phyloP scores from a whole-genome alignment of 495 filamentous ascomycete species.

The Aspergillus baeticus region DNA sequence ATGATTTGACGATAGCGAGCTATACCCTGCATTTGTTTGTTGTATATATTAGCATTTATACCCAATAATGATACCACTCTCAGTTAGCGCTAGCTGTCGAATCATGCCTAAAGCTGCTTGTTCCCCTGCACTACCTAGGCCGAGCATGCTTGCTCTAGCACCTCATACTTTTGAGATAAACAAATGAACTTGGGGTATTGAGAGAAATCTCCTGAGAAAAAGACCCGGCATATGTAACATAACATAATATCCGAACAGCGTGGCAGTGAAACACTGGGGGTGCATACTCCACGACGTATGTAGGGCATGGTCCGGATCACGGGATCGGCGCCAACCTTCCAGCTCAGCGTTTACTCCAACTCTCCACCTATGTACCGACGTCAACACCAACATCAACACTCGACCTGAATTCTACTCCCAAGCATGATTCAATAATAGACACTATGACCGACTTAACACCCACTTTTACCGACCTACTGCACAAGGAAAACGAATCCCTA shows the following conservation, averaged over 20 bases:
- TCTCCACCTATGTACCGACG: background rate
- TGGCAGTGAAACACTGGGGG: too few species aligned
- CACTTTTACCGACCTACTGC: conserved; percentile 60
- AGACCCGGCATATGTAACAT: conserved; percentile 26
- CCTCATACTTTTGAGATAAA: too few species aligned
- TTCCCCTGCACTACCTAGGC: conserved; percentile 19
- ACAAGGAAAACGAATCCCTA: conserved; percentile 12
- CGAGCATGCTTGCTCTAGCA: too few species aligned
- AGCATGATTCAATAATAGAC: conserved; percentile 1
- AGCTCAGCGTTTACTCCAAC: conserved; percentile 8
- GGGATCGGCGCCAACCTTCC: conserved; percentile 10
- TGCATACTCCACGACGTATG: conserved; percentile 6
- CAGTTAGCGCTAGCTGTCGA: background rate
- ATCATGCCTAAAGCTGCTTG: background rate
- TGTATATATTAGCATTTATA: conserved; percentile 20
- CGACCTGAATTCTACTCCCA: conserved; percentile 5
- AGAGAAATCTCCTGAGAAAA: too few species aligned
- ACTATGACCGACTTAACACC: conserved; percentile 72
- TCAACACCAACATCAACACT: conserved; percentile 9
- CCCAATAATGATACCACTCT: conserved; percentile 14
- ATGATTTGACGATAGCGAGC: conserved; percentile 27
- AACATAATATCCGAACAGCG: too few species aligned
- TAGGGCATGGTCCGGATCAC: conserved; percentile 21
- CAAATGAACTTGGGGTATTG: too few species aligned
- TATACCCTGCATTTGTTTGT: conserved; percentile 20